Conservation (phyloP, 179 eudicot species). For the Carnegiea gigantea region DNA sequence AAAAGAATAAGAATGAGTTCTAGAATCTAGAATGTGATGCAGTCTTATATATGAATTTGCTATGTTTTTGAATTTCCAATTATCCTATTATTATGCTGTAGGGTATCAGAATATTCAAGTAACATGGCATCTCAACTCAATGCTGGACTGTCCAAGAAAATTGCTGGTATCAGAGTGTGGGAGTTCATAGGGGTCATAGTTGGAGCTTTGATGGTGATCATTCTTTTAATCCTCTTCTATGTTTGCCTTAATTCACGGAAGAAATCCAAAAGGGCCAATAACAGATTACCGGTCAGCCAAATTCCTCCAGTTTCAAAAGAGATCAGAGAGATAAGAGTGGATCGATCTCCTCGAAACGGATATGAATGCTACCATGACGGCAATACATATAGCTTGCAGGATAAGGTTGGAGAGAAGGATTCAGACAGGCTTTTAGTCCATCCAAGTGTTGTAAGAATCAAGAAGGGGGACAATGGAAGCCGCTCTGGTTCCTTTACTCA, state of each 20-base stretch:
- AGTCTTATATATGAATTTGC: slow-evolving; percentile 1
- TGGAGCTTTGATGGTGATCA: slow-evolving; percentile 52
- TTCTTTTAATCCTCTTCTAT: slow-evolving; percentile 51
- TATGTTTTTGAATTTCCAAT: not conserved
- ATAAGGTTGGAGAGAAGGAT: slow-evolving; percentile 49
- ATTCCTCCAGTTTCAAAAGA: slow-evolving; percentile 63
- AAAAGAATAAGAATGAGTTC: slow-evolving; percentile 10
- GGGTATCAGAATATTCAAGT: slow-evolving; percentile 12
- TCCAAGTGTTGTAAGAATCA: slow-evolving; percentile 45
- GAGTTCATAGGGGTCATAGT: slow-evolving; percentile 54
- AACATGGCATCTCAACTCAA: slow-evolving; percentile 62
- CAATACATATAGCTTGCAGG: slow-evolving; percentile 26
- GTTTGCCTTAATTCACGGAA: slow-evolving; percentile 55
- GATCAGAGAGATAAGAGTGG: slow-evolving; percentile 66
- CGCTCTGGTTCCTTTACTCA: slow-evolving; percentile 51
- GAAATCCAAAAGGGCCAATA: slow-evolving; percentile 45
- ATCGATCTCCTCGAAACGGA: slow-evolving; percentile 46
- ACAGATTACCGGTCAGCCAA: slow-evolving; percentile 50
- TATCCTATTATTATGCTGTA: slow-evolving; percentile 20
- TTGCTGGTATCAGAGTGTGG: slow-evolving; percentile 77
- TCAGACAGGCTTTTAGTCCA: slow-evolving; percentile 50
- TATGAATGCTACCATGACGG: slow-evolving; percentile 29
- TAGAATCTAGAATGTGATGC: slow-evolving; percentile 1
- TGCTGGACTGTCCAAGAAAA: slow-evolving; percentile 54
- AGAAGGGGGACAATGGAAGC: slow-evolving; percentile 39